phyloP scores from a whole-genome alignment of 306 rosid species.

The Quercus glauca region DNA sequence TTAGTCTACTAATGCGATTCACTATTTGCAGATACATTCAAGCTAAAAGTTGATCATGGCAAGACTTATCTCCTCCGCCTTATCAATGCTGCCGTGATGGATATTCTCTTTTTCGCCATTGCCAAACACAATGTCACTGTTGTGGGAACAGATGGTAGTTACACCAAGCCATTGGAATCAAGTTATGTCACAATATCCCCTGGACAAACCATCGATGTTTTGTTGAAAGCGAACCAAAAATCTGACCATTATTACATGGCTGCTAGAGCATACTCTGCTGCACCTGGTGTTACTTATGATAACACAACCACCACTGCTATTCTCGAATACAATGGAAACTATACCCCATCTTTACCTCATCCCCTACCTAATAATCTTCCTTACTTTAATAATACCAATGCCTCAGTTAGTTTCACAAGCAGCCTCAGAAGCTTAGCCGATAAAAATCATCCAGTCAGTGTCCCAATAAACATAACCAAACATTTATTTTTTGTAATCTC shows the following conservation, averaged over 20 bases:
- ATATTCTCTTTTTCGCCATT: slow-evolving; percentile 13
- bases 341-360: background rate
- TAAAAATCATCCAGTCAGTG: slow-evolving; percentile 26
- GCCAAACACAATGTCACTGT: slow-evolving; percentile 28
- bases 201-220: slow-evolving; percentile 30
- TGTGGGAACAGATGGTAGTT: slow-evolving; percentile 29
- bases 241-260: slow-evolving; percentile 29
- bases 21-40: slow-evolving; percentile 4
- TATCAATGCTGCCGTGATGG: slow-evolving; percentile 13
- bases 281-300: background rate
- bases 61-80: slow-evolving; percentile 28
- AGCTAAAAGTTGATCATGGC: slow-evolving; percentile 13
- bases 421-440: slow-evolving; percentile 35
- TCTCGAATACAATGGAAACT: background rate
- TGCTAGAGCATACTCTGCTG: slow-evolving; percentile 6
- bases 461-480: slow-evolving; percentile 20
- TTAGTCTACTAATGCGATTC: background rate
- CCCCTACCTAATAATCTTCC: slow-evolving; percentile 13
- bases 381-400: slow-evolving; percentile 27
- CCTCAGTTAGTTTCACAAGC: slow-evolving; percentile 21
- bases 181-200: slow-evolving; percentile 17
- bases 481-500: too few relatives aligned
- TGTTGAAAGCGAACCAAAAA: slow-evolving; percentile 11
- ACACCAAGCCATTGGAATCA: slow-evolving; percentile 29
- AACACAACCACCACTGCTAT: slow-evolving; percentile 33